Conservation (phyloP, 805 yeast species). For the Candida fluviatilis region DNA sequence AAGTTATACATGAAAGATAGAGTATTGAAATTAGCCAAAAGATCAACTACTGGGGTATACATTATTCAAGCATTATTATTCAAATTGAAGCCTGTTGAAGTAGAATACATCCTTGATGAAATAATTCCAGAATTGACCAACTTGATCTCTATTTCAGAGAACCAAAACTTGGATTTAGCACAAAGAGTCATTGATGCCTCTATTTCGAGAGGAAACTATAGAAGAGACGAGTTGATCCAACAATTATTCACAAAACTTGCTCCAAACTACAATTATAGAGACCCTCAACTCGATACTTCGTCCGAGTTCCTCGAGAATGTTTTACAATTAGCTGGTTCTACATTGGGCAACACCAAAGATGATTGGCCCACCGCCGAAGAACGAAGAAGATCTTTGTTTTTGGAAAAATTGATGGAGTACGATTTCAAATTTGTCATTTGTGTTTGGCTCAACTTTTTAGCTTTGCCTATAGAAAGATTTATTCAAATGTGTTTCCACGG, state of each 20-base stretch:
- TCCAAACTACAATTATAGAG: slow-evolving; percentile 29
- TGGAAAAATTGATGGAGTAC: slow-evolving; percentile 68
- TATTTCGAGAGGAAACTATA: slow-evolving; percentile 49
- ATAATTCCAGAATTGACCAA: slow-evolving; percentile 63
- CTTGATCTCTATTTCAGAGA: slow-evolving; percentile 44
- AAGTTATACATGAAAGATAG: slow-evolving; percentile 69
- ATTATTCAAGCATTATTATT: slow-evolving; percentile 69
- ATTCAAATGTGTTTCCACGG: slow-evolving; percentile 82
- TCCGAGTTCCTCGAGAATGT: slow-evolving; percentile 63
- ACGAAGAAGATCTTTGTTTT: slow-evolving; percentile 69
- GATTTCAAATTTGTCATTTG: slow-evolving; percentile 57
- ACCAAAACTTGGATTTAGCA: slow-evolving; percentile 69
- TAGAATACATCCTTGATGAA: slow-evolving; percentile 56
- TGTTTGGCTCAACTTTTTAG: slow-evolving; percentile 57
- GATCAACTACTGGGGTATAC: slow-evolving; percentile 82
- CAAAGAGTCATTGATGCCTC: slow-evolving; percentile 66
- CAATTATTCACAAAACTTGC: slow-evolving; percentile 39
- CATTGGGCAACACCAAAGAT: slow-evolving; percentile 75
- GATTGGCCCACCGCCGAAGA: slow-evolving; percentile 94
- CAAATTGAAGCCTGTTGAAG: slow-evolving; percentile 60
- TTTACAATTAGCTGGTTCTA: slow-evolving; percentile 60
- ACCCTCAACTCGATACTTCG: slow-evolving; percentile 18
- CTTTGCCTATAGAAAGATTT: slow-evolving; percentile 56
- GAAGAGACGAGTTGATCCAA: slow-evolving; percentile 54
- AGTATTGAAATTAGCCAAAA: slow-evolving; percentile 64